phyloP scores from a whole-genome alignment of 768 basidiomycete species.

The Leccinum boreale region DNA sequence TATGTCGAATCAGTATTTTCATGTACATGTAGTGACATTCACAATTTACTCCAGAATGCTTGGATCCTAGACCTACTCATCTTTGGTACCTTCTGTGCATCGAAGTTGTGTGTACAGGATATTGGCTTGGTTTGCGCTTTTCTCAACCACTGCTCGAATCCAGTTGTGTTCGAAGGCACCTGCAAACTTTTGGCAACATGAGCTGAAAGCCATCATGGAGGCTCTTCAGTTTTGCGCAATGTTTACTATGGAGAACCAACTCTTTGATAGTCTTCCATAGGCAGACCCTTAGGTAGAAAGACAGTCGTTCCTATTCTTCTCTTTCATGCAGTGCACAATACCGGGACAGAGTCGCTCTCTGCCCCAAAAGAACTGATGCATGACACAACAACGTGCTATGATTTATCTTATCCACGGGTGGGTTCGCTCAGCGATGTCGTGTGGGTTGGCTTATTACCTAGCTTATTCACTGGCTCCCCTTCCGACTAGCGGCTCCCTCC shows the following conservation, averaged over 20 bases:
- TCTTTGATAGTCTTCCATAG: too few species aligned
- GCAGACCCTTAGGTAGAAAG: too few species aligned
- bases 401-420: too few species aligned
- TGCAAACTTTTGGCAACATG: too few species aligned
- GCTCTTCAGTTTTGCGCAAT: too few species aligned
- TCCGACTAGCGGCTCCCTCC: too few species aligned
- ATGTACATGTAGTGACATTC: background rate
- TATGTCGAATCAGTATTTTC: background rate
- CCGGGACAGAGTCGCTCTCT: background rate
- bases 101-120: background rate
- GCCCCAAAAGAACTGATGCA: background rate
- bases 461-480: too few species aligned
- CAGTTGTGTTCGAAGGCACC: background rate
- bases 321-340: background rate
- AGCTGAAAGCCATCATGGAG: too few species aligned
- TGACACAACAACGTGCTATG: too few species aligned
- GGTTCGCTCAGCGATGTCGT: too few species aligned
- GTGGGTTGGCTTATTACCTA: too few species aligned
- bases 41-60: background rate
- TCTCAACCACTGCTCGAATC: background rate
- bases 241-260: background rate
- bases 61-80: background rate
- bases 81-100: background rate
- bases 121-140: background rate
- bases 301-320: too few species aligned